Evolutionary conservation across 495 filamentous ascomycete species (phyloP).

Genomic region (Monascus purpureus): DNA sequence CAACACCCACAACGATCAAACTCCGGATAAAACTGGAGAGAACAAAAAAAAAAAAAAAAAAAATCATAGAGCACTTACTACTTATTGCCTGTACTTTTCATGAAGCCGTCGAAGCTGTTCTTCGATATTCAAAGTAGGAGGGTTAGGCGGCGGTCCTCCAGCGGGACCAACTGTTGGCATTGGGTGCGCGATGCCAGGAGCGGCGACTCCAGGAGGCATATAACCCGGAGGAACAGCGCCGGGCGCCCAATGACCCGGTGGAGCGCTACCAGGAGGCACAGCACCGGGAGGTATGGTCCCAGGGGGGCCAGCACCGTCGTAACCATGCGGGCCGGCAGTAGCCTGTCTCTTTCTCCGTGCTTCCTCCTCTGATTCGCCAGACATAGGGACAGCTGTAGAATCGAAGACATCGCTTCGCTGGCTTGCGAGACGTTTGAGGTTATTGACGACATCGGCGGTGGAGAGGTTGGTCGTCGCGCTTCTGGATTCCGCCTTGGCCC

Average conservation of each 20-base stretch:
- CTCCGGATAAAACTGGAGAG: neutral
- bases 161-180: conserved; percentile 14
- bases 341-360: conserved; percentile 67
- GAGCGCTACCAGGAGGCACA: no score
- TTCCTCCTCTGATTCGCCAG: conserved; percentile 45
- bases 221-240: no score
- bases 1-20: conserved; percentile 3
- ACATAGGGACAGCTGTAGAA: conserved; percentile 9
- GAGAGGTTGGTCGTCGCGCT: conserved; percentile 78
- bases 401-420: conserved; percentile 91
- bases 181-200: conserved; percentile 8
- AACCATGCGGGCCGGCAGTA: conserved; percentile 3
- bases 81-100: conserved; percentile 22
- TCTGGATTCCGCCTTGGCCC: conserved; percentile 71
- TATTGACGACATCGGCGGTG: conserved; percentile 77
- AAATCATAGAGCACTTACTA: neutral
- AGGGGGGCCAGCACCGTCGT: conserved; percentile 7
- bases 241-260: no score
- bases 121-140: conserved; percentile 32
- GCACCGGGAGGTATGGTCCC: no score
- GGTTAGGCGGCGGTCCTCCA: conserved; percentile 15
- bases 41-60: neutral
- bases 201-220: no score
- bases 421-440: conserved; percentile 91
- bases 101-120: conserved; percentile 38